These are phyloP conservation scores for Penicillium aurantiogriseum DNA, from an alignment of 2,329 filamentous ascomycete species.

Conservation along the genomic window DNA sequence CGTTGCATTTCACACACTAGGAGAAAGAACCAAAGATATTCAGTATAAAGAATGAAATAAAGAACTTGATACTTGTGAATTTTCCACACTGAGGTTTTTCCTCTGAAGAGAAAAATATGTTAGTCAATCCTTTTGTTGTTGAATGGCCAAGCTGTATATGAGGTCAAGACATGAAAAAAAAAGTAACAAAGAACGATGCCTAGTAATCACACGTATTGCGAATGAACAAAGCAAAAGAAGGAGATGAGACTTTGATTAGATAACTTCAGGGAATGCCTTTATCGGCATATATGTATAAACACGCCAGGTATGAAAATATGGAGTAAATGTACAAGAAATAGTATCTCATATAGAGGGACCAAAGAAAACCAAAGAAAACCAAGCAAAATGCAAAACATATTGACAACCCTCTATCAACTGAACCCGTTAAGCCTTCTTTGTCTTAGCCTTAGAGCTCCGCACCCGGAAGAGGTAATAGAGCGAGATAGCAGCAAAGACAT, in stretches of 20 bases:
- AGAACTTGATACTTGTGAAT: background rate
- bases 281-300: background rate
- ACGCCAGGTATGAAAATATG: background rate
- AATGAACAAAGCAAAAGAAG: background rate
- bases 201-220: background rate
- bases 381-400: background rate
- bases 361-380: background rate
- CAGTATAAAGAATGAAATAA: background rate
- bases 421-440: slow-evolving; percentile 4
- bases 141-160: background rate
- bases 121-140: background rate
- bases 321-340: background rate
- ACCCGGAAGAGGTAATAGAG: slow-evolving; percentile 51
- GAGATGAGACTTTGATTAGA: background rate
- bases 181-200: background rate
- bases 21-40: background rate
- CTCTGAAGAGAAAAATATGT: background rate
- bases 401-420: background rate
- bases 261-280: background rate
- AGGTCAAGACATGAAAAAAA: too few relatives aligned
- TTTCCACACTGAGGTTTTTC: background rate
- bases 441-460: slow-evolving; percentile 35
- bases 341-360: too few relatives aligned
- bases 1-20: background rate
- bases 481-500: slow-evolving; percentile 52